Evolutionary conservation across 1,284 basidiomycete species (phyloP), one percentile per base, ranked within the genome.

Genomic region (Trichosporon sp.): DNA sequence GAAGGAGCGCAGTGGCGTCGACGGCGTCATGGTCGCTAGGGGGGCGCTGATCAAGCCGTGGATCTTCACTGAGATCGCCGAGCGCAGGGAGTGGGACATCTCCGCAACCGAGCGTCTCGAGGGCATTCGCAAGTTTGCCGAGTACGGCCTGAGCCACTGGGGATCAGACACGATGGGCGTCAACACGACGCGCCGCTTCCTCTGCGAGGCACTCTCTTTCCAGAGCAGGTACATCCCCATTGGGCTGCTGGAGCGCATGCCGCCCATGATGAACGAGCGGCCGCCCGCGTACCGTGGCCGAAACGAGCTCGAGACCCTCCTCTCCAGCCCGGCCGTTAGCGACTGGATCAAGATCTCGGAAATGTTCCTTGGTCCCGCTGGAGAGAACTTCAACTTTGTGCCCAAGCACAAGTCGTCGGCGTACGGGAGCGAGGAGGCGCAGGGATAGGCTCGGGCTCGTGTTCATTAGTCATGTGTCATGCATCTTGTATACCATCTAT

Each of bases 61-160:
- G 94, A 91, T 96, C 71, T 98, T 98, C 70, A 98, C 95, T 1
- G 96, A 99, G 84, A 90, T 98, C 80, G 92, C 95, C 79, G 96
- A 98, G 80, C 87, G 87, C 38, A 84, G 92, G 65, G 94, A 96
- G 78, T 98, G 96, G 96, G 96, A 98, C 79, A 98, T 98, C 79
- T 92, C 90, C 74, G 89, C 93, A 11, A 87, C 91, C 0, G 96
- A 98, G 85, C 87, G 96, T n/a, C 85, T 98, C 46, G 94, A 96
- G 68, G 86, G 93, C 51, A 88, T 96, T 70, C 88, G 91, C 73
- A 90, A 92, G 91, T 93, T 90, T 76, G 91, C 91, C 21, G 93
- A 94, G 81, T 93, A 88, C 77, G 93, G 92, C 2, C 81, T 94
- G 68, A 79, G 78, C 0, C 84, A 85, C 74, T 95, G 94, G 84